These are phyloP conservation scores for Solanum peruvianum DNA, from an alignment of 257 asterid species.

Conservation along the genomic window DNA sequence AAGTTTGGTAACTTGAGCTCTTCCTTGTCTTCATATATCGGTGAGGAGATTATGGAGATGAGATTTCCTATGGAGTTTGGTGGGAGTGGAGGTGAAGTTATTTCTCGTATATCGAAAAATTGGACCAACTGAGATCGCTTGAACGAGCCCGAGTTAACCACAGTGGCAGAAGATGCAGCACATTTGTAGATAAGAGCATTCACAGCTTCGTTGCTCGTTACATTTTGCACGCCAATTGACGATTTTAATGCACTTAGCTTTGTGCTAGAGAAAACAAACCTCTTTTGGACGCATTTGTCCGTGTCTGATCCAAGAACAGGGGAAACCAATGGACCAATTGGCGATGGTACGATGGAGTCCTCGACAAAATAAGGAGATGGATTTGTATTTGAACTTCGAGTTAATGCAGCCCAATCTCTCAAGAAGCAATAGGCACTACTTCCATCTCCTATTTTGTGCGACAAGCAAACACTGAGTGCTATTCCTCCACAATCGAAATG, in stretches of 20 bases:
- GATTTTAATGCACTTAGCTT: background rate
- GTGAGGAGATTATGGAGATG: too few relatives aligned
- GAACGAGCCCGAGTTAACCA: background rate
- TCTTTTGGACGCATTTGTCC: background rate
- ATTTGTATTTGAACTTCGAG: background rate
- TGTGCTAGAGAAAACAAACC: background rate
- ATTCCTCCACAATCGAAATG: constrained; percentile 1
- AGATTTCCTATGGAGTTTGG: too few relatives aligned
- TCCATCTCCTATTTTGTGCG: background rate
- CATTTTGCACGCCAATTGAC: background rate
- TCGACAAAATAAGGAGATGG: background rate
- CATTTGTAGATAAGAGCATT: background rate
- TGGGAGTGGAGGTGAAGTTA: too few relatives aligned
- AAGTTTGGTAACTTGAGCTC: background rate
- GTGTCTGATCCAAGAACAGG: too few relatives aligned
- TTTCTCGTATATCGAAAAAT: background rate
- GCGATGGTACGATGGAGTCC: background rate
- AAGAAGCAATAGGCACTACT: background rate
- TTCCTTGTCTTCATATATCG: too few relatives aligned
- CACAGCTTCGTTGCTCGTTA: background rate
- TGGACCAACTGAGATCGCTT: background rate
- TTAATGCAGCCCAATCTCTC: background rate
- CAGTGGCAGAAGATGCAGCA: background rate
- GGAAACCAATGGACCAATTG: background rate
- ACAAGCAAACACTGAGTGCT: background rate